Base-by-base conservation (phyloP, 1,284 basidiomycete genomes). In the Tilletiaria anomala region DNA sequence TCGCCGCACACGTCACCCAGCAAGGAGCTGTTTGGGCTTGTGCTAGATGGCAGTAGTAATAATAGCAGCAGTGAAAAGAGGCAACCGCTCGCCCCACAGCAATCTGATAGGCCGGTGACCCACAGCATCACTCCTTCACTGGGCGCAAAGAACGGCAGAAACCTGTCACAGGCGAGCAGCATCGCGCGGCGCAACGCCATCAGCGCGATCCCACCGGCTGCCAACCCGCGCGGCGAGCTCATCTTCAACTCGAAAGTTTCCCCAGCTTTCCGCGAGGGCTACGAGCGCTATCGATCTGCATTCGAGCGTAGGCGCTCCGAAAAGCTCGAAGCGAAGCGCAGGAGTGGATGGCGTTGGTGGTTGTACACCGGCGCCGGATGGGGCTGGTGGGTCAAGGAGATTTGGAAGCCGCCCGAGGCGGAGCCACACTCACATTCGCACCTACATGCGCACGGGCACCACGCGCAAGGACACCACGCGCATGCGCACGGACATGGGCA, bases 241-340 rank as follows among this genome's bases (percentile, higher is more conserved):
- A 89, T 97, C 50, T 94, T 97, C 68, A 88, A 83, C 11, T 84
- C 80, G 11, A 78, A 83, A 35, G 83, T 97, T 23, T 80, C 84
- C 48, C 74, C 75, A 33, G 65, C 70, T 8, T 97, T 97, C 67
- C 74, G 84, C 19, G 88, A 94, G 43, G 77, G 82, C 0, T 97
- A 97, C 69, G 88, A 94, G 68, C 76, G 84, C 12, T 91, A 96
- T 67, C 76, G 93, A 11, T 73, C 78, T 6, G 80, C 80, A n/a
- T 97, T 93, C 68, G 91, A 96, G 70, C 71, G 81, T 35, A 73
- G 78, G 47, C 70, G 86, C 17, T 78, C 78, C 47, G 80, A 82
- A 60, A 76, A 58, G 45, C 37, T 65, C n/a, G 48, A 56, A 20
- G 53, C 51, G 18, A 44, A 47, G 31, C n/a, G 38, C 11, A n/a